These are phyloP conservation scores for Venturia pyrina DNA, from an alignment of 2,329 filamentous ascomycete species.

Conservation along the genomic window DNA sequence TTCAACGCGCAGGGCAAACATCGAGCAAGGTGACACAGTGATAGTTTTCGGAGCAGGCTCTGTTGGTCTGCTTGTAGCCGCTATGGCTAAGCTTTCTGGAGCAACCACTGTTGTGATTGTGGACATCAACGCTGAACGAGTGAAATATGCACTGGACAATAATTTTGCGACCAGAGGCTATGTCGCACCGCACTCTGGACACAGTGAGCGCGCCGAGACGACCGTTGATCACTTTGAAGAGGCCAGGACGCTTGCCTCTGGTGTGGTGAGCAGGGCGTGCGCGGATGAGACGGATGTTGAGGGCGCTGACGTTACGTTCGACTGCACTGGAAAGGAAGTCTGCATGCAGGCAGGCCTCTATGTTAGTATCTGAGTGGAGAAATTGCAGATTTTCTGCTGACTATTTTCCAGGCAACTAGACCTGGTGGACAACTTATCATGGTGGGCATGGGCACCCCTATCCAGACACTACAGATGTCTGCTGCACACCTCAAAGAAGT, in stretches of 20 bases:
- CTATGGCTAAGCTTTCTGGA: constrained; percentile 31
- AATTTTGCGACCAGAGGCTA: constrained; percentile 29
- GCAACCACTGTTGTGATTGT: constrained; percentile 32
- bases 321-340: constrained; percentile 33
- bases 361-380: constrained; percentile 20
- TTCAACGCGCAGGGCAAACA: constrained; percentile 62
- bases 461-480: constrained; percentile 44
- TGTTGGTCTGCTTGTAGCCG: constrained; percentile 29
- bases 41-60: constrained; percentile 82
- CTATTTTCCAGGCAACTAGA: constrained; percentile 25
- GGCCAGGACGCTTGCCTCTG: constrained; percentile 27
- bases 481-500: constrained; percentile 46
- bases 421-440: constrained; percentile 44
- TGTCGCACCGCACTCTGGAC: constrained; percentile 23
- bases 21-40: constrained; percentile 65
- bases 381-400: not conserved
- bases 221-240: constrained; percentile 23
- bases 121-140: constrained; percentile 29
- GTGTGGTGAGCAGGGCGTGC: constrained; percentile 28
- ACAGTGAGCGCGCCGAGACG: constrained; percentile 20
- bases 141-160: constrained; percentile 29
- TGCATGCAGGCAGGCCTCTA: constrained; percentile 34
- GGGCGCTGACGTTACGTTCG: constrained; percentile 31
- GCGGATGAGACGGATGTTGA: constrained; percentile 27
- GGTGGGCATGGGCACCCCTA: constrained; percentile 47